These are phyloP conservation scores for Botryotinia globosa DNA, from an alignment of 2,329 filamentous ascomycete species.

Conservation along the genomic window DNA sequence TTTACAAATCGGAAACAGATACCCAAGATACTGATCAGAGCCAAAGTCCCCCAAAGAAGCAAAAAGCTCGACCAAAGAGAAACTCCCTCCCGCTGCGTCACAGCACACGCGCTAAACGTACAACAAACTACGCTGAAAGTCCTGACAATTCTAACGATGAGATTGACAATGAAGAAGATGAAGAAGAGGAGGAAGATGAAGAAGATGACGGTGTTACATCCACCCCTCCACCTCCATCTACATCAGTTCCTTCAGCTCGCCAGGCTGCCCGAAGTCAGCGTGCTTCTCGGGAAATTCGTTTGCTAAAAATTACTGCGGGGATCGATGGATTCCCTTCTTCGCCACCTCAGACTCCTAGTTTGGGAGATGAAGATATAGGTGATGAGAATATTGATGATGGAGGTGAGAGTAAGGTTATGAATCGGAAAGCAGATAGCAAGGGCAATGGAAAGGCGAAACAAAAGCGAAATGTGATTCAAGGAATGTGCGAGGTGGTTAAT, in stretches of 20 bases:
- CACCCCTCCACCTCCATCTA: not conserved
- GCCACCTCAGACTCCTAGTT: slow-evolving; percentile 20
- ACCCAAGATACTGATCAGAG: slow-evolving; percentile 8
- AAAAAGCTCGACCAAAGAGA: not conserved
- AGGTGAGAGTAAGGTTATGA: slow-evolving; percentile 11
- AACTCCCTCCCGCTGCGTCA: slow-evolving; percentile 21
- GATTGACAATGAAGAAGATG: not conserved
- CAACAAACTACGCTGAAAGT: slow-evolving; percentile 34
- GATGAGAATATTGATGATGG: slow-evolving; percentile 27
- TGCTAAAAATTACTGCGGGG: slow-evolving; percentile 34
- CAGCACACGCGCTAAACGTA: slow-evolving; percentile 21
- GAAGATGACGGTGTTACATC: slow-evolving; percentile 18
- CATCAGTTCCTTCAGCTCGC: slow-evolving; percentile 6
- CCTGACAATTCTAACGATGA: slow-evolving; percentile 27
- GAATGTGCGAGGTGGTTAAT: slow-evolving; percentile 67
- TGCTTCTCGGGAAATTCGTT: slow-evolving; percentile 31
- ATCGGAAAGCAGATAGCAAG: not conserved
- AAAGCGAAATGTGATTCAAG: slow-evolving; percentile 54
- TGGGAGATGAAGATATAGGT: slow-evolving; percentile 14
- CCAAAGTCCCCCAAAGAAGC: slow-evolving; percentile 26
- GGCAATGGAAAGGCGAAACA: slow-evolving; percentile 25
- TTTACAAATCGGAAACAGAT: not conserved
- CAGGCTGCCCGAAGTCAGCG: slow-evolving; percentile 18
- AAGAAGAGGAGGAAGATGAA: slow-evolving; percentile 22
- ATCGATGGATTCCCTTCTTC: slow-evolving; percentile 26